Base-by-base conservation (phyloP, 176 grass and related monocot species). In the Paspalum vaginatum region DNA sequence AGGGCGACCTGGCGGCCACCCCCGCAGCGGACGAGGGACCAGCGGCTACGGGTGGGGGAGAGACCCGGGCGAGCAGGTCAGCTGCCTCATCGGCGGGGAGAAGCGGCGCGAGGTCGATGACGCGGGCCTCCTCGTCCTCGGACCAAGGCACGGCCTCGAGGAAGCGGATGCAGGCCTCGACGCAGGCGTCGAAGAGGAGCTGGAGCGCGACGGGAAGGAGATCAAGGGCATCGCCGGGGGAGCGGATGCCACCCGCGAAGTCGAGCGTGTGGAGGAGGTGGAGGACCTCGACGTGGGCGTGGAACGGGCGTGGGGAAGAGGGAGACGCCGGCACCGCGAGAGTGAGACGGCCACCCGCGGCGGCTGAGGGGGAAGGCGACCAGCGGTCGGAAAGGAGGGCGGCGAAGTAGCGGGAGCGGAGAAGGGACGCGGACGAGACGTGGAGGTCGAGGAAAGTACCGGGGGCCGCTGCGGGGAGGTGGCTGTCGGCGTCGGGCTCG, bases 141-240 rank as follows among this genome's bases (percentile, higher is more conserved):
- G 88, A 88, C 92, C 92, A 94, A 11, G 88, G 88, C 25, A 94
- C 88, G 3, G 85, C 70, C 75, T 94, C 88, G 44, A 94, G 78
- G 79, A 88, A 91, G 11, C 91, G 91, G 79, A 94, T 65, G 83
- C 91, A 94, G 24, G 75, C 86, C 17, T 70, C 74, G 58, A 91
- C 55, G 17, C 86, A 87, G 46, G 75, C 88, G 58, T 91, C 88
- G 69, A 90, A 94, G 43, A 91, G 79, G 50, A 94, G 81, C 79
- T 88, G 83, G 20, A 83, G 76, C 11, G 92, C 85, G 41, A 94
- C 67, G 5, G 69, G 92, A 42, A 94, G 74, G 54, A 91, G 48
- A 60, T 89, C 85, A 49, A 94, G 77, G 18, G 92, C 88, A 32
- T 94, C 92, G 38, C 71, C 65, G 7, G 80, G 75, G 38, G 79